phyloP scores from a whole-genome alignment of 2,329 filamentous ascomycete genomes.

The Fusarium sambucinum region DNA sequence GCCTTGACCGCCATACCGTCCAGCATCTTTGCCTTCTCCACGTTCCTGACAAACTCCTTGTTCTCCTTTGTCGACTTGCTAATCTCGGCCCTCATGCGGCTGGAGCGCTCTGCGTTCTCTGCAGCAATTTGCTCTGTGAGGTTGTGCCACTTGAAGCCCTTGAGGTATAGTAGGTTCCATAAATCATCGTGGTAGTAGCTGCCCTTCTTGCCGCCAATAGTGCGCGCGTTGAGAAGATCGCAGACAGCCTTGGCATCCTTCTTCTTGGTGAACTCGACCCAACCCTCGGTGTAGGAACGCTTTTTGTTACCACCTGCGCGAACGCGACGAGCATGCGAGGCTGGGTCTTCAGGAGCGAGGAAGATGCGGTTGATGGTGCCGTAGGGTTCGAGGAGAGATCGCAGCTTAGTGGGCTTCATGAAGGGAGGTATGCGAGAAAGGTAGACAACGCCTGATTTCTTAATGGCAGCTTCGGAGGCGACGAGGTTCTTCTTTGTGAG shows the following conservation, averaged over 20 bases:
- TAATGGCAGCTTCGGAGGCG: conserved; percentile 71
- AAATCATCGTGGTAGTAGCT: conserved; percentile 87
- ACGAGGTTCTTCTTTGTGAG: conserved; percentile 77
- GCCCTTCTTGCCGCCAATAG: conserved; percentile 86
- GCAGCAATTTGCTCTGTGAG: conserved; percentile 82
- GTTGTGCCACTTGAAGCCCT: conserved; percentile 85
- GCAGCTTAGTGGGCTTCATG: conserved; percentile 85
- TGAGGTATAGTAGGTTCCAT: conserved; percentile 86
- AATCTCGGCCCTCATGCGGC: conserved; percentile 82
- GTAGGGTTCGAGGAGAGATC: conserved; percentile 79
- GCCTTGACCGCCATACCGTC: conserved; percentile 76
- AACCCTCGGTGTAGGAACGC: conserved; percentile 83
- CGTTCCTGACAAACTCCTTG: conserved; percentile 81
- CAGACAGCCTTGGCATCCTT: conserved; percentile 81
- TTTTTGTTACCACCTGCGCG: conserved; percentile 85
- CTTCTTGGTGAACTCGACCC: conserved; percentile 85
- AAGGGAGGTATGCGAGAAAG: conserved; percentile 87
- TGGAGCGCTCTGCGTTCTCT: conserved; percentile 83
- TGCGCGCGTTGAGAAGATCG: conserved; percentile 80
- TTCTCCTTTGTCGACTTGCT: conserved; percentile 81
- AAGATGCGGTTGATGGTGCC: conserved; percentile 83
- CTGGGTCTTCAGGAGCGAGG: conserved; percentile 79
- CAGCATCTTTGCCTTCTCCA: conserved; percentile 83
- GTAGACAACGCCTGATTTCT: conserved; percentile 84
- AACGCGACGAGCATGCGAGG: conserved; percentile 74